Base-by-base conservation (phyloP, 805 yeast genomes). In the Yarrowia phangngaensis region DNA sequence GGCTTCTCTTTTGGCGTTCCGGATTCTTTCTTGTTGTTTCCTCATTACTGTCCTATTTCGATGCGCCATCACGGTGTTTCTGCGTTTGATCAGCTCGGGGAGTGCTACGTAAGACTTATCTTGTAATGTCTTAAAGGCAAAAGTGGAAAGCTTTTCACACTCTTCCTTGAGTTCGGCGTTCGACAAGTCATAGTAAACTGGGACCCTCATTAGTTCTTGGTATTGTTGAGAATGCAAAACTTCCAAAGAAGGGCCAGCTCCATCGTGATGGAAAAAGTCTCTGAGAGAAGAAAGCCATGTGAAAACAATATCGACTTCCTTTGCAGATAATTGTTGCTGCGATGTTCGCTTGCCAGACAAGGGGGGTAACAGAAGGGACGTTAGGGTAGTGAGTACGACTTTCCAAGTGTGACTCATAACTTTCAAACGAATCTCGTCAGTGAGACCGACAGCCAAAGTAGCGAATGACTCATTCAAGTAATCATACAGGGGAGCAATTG, bases 381-480 rank as follows among this genome's bases (percentile, higher is more conserved):
- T 95, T 1, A 90, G 83, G 17, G 79, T 71, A 2, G 70, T 65
- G 6, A 90, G 68, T 2, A 87, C 78, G 9, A 78, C 79, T n/a
- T 69, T 66, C 97, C 97, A 90, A 0, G 90, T 77, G 45, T 80
- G 82, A 1, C 81, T 58, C 84, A 86, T 82, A 0, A 85, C 84
- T 54, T 76, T 74, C 45, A 75, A 60, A 13, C 82, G 64, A 24
- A 82, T 64, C 1, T 73, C 78, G 14, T 71, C 67, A 0, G 85
- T 75, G 30, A 86, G 63, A 28, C 69, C 72, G 8, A 73, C 67
- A 0, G 86, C 87, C 30, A 86, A 65, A 1, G 82, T 79, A 47
- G 72, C 72, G 36, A 86, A 69, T 56, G 82, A 85, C 40, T 77
- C 69, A 56, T 84, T 83, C 60, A 86, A 67, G 57, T 83, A 84